Base-by-base conservation (phyloP, 768 basidiomycete species). In the Kwoniella europaea region DNA sequence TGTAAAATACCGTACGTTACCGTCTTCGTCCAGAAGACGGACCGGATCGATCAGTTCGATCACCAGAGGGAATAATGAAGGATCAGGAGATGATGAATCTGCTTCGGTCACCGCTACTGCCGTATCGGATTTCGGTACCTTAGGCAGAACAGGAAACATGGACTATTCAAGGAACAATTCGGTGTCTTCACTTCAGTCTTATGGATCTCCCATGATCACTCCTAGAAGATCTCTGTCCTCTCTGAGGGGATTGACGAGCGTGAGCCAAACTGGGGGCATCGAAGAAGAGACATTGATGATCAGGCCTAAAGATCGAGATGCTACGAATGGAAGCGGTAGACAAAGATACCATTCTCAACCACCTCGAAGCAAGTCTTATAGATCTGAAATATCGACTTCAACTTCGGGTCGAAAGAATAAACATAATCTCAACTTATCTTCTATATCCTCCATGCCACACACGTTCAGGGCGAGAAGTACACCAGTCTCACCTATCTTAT, bases 71-170 rank as follows among this genome's bases (percentile, higher is more conserved):
- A 16, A 15, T 13, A 58, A 53, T 22, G 41, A 42, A 61, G 18
- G 62, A 69, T 65, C 71, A 10, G 67, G 55, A 22, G 64, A 54
- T 7, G 76, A 77, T 50, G 78, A 77, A 29, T 62, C 67, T 22
- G 68, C 59, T 68, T 27, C 22, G n/a, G 59, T 44, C 12, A 73
- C 77, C 15, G 74, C 71, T 12, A 74, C 71, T 7, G 68, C 62
- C 10, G 64, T 59, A 24, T 80, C 79, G 16, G 79, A 80, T 57
- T 78, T 75, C 60, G 79, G 79, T 4, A 77, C 76, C 2, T 42
- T 80, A 22, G 44, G 60, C 18, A 62, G 71, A 22, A 55, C n/a
- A n/a, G 54, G n/a, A 22, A 55, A 43, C 43, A 22, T 16, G 9
- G 73, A 64, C 1, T 56, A 66, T 12, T 52, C 60, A 10, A 29